A percentile compares a stretch with the other conserved stretches of the same genome.
These are phyloP conservation scores for Adansonia digitata DNA, from an alignment of 345 rosid genomes.

Conservation along the genomic window DNA sequence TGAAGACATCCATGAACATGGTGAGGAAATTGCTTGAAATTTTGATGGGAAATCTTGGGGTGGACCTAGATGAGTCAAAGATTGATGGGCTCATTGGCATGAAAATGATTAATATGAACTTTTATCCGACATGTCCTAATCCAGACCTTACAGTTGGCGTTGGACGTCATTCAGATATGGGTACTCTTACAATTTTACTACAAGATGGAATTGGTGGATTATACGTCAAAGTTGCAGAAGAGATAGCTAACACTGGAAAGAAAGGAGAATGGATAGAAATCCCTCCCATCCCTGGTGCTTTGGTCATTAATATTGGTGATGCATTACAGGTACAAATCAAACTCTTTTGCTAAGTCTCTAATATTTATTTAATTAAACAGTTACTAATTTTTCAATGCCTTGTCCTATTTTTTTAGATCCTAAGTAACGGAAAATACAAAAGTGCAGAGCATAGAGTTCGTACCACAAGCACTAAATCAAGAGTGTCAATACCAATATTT, in stretches of 20 bases:
- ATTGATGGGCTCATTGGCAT: conserved; percentile 33
- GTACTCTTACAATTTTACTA: background rate
- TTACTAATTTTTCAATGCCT: background rate
- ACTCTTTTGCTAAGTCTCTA: background rate
- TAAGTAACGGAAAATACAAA: conserved; percentile 56
- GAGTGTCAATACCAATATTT: background rate
- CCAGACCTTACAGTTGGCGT: conserved; percentile 55
- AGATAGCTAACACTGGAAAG: background rate
- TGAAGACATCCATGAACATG: conserved; percentile 34
- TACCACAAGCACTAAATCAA: background rate
- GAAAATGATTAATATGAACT: conserved; percentile 57
- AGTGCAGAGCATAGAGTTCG: conserved; percentile 51
- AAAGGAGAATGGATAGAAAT: background rate
- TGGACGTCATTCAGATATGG: conserved; percentile 25
- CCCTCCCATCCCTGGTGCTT: background rate
- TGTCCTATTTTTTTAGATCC: conserved; percentile 23
- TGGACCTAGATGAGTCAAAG: conserved; percentile 25
- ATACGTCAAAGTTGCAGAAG: background rate
- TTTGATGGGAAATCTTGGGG: conserved; percentile 24
- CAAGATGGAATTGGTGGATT: background rate
- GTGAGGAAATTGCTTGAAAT: conserved; percentile 33
- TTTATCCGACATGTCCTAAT: conserved; percentile 49
- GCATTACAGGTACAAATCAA: background rate
- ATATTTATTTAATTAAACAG: background rate
- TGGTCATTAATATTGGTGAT: background rate